A percentile compares a stretch with the other conserved stretches of the same genome.
Conservation (phyloP, 2,329 filamentous ascomycete genomes). For the Clonostachys sp. region DNA sequence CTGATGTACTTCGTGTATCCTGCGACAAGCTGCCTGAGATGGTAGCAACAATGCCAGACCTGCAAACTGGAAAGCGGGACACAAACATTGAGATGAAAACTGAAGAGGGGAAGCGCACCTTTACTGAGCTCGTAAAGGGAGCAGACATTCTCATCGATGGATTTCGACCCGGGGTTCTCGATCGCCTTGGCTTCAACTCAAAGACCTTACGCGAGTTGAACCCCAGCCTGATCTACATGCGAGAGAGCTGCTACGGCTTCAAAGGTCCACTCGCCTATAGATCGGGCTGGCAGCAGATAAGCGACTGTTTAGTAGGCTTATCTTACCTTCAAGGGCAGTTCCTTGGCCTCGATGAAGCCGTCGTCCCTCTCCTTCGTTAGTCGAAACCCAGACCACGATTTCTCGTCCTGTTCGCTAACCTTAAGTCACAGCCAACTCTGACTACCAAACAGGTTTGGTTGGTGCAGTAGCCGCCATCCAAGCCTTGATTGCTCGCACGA, state of each 20-base stretch:
- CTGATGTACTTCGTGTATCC: conserved; percentile 38
- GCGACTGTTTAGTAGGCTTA: conserved; percentile 18
- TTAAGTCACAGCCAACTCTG: too few species aligned
- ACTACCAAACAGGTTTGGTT: too few species aligned
- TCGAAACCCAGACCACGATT: too few species aligned
- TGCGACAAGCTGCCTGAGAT: conserved; percentile 30
- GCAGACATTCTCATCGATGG: conserved; percentile 46
- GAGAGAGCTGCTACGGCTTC: conserved; percentile 51
- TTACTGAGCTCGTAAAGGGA: conserved; percentile 27
- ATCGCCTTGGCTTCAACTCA: conserved; percentile 36
- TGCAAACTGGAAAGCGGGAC: conserved; percentile 47
- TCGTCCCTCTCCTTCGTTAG: too few species aligned
- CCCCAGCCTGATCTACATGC: conserved; percentile 31
- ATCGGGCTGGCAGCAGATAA: conserved; percentile 49
- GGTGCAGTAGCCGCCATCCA: too few species aligned
- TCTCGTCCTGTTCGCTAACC: too few species aligned
- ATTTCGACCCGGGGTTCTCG: conserved; percentile 40
- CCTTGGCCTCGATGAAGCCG: too few species aligned
- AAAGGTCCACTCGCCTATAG: conserved; percentile 38
- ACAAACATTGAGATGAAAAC: conserved; percentile 33
- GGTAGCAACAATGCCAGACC: conserved; percentile 31
- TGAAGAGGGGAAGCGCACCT: too few species aligned
- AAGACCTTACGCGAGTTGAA: conserved; percentile 14
- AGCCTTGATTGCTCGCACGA: conserved; percentile 4
- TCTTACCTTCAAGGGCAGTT: too few species aligned